These are phyloP conservation scores for Nigrospora osmanthi DNA, from an alignment of 2,329 filamentous ascomycete genomes.

Conservation along the genomic window DNA sequence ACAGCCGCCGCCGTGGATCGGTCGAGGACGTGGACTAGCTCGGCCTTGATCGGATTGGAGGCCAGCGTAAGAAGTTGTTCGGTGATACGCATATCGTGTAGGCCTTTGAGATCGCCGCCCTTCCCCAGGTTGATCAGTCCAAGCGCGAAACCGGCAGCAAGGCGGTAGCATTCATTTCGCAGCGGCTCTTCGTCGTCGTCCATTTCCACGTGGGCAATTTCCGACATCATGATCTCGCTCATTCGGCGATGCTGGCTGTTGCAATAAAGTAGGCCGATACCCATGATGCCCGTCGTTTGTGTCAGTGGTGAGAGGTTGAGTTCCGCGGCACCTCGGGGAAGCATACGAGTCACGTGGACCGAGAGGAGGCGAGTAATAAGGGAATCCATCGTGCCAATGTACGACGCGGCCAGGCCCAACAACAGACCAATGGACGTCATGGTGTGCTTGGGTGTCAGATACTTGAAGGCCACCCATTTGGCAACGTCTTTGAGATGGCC, in stretches of 20 bases:
- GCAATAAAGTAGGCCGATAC: slow-evolving; percentile 88
- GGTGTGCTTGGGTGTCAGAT: slow-evolving; percentile 96
- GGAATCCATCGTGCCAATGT: slow-evolving; percentile 95
- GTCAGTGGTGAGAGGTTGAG: slow-evolving; percentile 88
- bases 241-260: slow-evolving; percentile 94
- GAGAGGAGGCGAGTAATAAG: slow-evolving; percentile 88
- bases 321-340: slow-evolving; percentile 86
- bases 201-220: slow-evolving; percentile 79
- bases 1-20: slow-evolving; percentile 90
- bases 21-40: slow-evolving; percentile 87
- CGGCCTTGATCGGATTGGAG: slow-evolving; percentile 82
- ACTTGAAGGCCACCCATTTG: slow-evolving; percentile 99
- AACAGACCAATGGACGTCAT: slow-evolving; percentile 98
- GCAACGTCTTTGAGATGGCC: slow-evolving; percentile 90
- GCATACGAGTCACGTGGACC: slow-evolving; percentile 90
- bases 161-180: slow-evolving; percentile 89
- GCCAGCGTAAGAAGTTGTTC: slow-evolving; percentile 82
- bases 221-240: slow-evolving; percentile 98
- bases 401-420: slow-evolving; percentile 84
- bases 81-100: slow-evolving; percentile 89
- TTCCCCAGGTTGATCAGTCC: slow-evolving; percentile 93
- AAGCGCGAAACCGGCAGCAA: slow-evolving; percentile 87
- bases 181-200: slow-evolving; percentile 79
- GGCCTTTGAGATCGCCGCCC: slow-evolving; percentile 76
- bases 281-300: slow-evolving; percentile 95